These are phyloP conservation scores for Hanseniaspora lindneri DNA, from an alignment of 805 yeast species.

Conservation along the genomic window DNA sequence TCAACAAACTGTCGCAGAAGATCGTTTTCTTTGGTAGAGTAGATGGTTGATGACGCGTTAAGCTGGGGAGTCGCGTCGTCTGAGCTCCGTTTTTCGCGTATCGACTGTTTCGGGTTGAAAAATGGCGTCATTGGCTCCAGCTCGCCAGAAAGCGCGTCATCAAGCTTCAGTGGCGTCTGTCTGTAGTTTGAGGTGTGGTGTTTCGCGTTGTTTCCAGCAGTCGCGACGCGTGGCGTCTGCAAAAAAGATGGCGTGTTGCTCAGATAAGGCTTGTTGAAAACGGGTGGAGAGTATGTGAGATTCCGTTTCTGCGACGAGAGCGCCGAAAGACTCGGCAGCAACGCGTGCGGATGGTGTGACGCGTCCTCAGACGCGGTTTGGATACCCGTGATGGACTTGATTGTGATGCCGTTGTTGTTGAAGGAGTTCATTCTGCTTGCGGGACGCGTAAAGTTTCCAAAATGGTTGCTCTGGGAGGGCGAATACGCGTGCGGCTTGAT, in stretches of 20 bases:
- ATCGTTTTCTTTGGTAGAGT: not conserved
- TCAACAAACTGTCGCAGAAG: not conserved
- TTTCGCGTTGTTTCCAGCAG: not conserved
- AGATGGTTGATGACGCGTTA: not conserved
- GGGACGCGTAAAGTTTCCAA: not conserved
- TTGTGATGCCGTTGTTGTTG: not conserved
- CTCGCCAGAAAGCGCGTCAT: slow-evolving; percentile 31
- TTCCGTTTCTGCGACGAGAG: slow-evolving; percentile 1
- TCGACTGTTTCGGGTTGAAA: not conserved
- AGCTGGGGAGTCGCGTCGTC: not conserved
- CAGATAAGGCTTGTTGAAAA: not conserved
- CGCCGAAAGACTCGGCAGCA: slow-evolving; percentile 12
- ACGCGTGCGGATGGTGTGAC: not conserved
- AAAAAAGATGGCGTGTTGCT: not conserved
- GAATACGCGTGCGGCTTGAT: not conserved
- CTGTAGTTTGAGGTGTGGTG: not conserved
- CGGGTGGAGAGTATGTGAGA: not conserved
- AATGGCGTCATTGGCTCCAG: slow-evolving; percentile 24
- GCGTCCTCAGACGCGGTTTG: not conserved
- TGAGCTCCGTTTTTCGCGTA: not conserved
- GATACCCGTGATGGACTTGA: not conserved
- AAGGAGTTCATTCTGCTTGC: not conserved
- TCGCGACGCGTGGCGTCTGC: not conserved
- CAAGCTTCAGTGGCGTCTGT: slow-evolving; percentile 22
- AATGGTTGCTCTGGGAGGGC: not conserved